phyloP scores from a whole-genome alignment of 2,329 filamentous ascomycete genomes.

The Botrytis fragariae region DNA sequence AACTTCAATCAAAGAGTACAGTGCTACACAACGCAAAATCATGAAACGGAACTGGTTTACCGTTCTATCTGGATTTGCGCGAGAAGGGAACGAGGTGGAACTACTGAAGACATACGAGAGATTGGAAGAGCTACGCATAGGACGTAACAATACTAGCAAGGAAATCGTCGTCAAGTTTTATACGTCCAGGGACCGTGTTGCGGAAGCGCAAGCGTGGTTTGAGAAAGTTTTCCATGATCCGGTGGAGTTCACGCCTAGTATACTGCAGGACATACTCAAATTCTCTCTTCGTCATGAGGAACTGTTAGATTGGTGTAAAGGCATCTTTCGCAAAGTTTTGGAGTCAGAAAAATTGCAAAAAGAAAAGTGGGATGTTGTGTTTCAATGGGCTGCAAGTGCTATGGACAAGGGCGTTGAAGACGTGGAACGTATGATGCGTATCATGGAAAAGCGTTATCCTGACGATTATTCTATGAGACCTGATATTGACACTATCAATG shows the following conservation, averaged over 20 bases:
- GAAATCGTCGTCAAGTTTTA: constrained; percentile 61
- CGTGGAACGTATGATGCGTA: constrained; percentile 68
- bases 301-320: constrained; percentile 60
- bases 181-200: constrained; percentile 53
- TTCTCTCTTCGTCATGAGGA: constrained; percentile 56
- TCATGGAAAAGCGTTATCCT: constrained; percentile 55
- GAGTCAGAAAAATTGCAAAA: constrained; percentile 47
- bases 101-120: constrained; percentile 55
- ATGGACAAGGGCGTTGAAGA: constrained; percentile 69
- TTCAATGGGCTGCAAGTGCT: constrained; percentile 72
- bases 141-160: constrained; percentile 49
- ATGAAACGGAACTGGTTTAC: constrained; percentile 44
- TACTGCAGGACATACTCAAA: constrained; percentile 54
- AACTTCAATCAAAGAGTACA: background rate
- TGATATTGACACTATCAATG: constrained; percentile 72
- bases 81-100: constrained; percentile 56
- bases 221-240: constrained; percentile 41
- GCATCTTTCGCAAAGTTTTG: constrained; percentile 50
- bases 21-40: constrained; percentile 26
- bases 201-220: constrained; percentile 68
- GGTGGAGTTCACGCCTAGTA: background rate
- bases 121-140: constrained; percentile 48
- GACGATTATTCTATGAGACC: constrained; percentile 51
- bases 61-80: constrained; percentile 60
- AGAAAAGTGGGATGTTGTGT: constrained; percentile 66